A percentile compares a stretch with the other conserved stretches of the same genome.
phyloP scores from a whole-genome alignment of 257 asterid species.

The Nicotiana tomentosiformis region DNA sequence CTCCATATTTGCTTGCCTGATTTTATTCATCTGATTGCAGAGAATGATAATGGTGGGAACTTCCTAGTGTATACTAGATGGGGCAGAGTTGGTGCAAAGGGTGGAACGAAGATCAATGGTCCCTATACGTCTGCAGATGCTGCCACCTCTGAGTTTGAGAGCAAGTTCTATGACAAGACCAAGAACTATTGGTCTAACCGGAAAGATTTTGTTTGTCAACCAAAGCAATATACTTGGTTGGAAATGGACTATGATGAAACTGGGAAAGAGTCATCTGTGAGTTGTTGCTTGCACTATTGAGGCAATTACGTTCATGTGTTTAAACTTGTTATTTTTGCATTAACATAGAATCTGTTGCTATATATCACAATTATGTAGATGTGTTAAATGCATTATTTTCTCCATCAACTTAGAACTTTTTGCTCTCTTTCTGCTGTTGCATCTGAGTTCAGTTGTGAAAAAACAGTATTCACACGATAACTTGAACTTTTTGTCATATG shows the following conservation, averaged over 20 bases:
- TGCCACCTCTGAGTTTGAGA: slow-evolving; percentile 58
- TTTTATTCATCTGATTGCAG: slow-evolving; percentile 34
- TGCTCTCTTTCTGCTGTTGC: slow-evolving; percentile 8
- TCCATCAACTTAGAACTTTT: neutral
- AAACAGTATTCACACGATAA: neutral
- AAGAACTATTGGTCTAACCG: slow-evolving; percentile 59
- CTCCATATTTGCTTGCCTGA: neutral
- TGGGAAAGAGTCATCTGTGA: slow-evolving; percentile 45
- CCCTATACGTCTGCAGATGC: slow-evolving; percentile 45
- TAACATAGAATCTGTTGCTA: neutral
- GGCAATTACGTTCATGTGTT: slow-evolving; percentile 9
- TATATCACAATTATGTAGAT: neutral
- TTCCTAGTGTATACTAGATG: slow-evolving; percentile 75
- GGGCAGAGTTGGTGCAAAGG: slow-evolving; percentile 98
- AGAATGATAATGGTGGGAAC: slow-evolving; percentile 70
- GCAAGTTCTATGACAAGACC: slow-evolving; percentile 72
- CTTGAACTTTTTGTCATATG: neutral
- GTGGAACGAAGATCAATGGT: slow-evolving; percentile 63
- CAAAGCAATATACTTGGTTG: slow-evolving; percentile 65
- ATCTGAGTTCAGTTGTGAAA: neutral
- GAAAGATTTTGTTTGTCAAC: slow-evolving; percentile 51
- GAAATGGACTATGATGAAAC: slow-evolving; percentile 89
- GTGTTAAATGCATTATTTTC: neutral
- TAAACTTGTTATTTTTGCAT: neutral
- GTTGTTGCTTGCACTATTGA: slow-evolving; percentile 28